These are phyloP conservation scores for Sporobolomyces phaffii DNA, from an alignment of 768 basidiomycete genomes.

Conservation along the genomic window DNA sequence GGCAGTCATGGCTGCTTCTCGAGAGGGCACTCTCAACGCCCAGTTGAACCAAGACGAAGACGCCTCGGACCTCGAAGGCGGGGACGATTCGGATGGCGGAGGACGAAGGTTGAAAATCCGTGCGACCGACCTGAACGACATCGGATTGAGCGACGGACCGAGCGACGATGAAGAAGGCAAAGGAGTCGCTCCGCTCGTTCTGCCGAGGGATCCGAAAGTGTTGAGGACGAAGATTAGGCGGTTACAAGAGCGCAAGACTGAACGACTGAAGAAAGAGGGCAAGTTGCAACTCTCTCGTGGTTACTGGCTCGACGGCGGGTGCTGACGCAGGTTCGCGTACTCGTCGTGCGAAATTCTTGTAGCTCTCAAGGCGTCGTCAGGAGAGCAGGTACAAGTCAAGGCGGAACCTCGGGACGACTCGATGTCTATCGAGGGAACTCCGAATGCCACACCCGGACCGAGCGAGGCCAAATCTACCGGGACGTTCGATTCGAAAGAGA, in stretches of 20 bases:
- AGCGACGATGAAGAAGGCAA: slow-evolving; percentile 24
- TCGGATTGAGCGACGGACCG: slow-evolving; percentile 23
- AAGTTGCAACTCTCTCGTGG: background rate
- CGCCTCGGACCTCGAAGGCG: slow-evolving; percentile 39
- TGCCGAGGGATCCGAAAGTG: slow-evolving; percentile 39
- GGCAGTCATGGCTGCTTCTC: slow-evolving; percentile 37
- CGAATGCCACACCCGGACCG: background rate
- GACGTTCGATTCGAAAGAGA: slow-evolving; percentile 29
- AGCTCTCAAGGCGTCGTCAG: slow-evolving; percentile 18
- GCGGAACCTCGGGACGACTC: slow-evolving; percentile 27
- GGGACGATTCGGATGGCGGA: slow-evolving; percentile 19
- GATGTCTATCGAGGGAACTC: slow-evolving; percentile 7
- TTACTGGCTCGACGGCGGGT: background rate
- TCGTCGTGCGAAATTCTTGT: background rate
- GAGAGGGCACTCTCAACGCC: slow-evolving; percentile 22
- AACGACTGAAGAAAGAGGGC: slow-evolving; percentile 34
- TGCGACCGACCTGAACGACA: slow-evolving; percentile 40
- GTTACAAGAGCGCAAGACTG: slow-evolving; percentile 31
- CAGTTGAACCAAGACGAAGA: slow-evolving; percentile 41
- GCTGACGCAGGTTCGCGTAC: too few relatives aligned
- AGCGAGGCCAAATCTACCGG: slow-evolving; percentile 1
- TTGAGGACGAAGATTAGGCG: slow-evolving; percentile 30
- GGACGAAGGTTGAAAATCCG: slow-evolving; percentile 15
- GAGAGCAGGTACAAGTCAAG: slow-evolving; percentile 21
- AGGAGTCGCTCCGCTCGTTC: slow-evolving; percentile 37